Conservation (phyloP, 495 filamentous ascomycete species). For the Bacidia rubella region DNA sequence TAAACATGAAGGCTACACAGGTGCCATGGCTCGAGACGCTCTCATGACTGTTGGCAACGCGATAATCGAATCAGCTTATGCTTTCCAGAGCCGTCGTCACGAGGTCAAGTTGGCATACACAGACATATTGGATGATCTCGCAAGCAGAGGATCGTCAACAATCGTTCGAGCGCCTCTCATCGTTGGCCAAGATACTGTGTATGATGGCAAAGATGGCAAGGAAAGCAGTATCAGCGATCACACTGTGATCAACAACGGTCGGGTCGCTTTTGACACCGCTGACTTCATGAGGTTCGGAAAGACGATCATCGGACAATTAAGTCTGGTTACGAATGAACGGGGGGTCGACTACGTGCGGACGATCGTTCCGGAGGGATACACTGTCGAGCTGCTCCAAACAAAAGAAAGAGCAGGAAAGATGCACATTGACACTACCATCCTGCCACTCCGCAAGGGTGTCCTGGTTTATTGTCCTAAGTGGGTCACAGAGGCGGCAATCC, state of each 20-base stretch:
- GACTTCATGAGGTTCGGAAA: conserved; percentile 23
- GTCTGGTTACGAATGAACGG: conserved; percentile 19
- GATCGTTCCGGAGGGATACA: conserved; percentile 11
- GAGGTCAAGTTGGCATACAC: conserved; percentile 15
- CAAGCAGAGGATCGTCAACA: background rate
- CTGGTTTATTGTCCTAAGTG: too few species aligned
- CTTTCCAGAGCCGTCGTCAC: conserved; percentile 13
- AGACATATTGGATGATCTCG: conserved; percentile 9
- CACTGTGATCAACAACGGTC: conserved; percentile 19
- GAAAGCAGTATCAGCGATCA: too few species aligned
- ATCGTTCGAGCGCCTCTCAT: conserved; percentile 12
- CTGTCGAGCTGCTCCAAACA: too few species aligned
- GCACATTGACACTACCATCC: too few species aligned
- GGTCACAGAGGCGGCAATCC: too few species aligned
- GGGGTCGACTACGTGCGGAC: conserved; percentile 19
- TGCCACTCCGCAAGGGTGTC: too few species aligned
- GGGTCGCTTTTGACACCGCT: conserved; percentile 22
- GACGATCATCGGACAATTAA: conserved; percentile 17
- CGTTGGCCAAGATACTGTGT: conserved; percentile 1
- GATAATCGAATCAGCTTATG: conserved; percentile 18
- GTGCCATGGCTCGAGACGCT: too few species aligned
- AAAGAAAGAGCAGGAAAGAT: too few species aligned
- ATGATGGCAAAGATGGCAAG: background rate
- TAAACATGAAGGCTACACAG: too few species aligned
- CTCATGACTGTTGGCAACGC: conserved; percentile 15